Percentiles rank a stretch among this genome's conserved stretches.
phyloP scores from a whole-genome alignment of 345 rosid genomes.

The Erodium maritimum region DNA sequence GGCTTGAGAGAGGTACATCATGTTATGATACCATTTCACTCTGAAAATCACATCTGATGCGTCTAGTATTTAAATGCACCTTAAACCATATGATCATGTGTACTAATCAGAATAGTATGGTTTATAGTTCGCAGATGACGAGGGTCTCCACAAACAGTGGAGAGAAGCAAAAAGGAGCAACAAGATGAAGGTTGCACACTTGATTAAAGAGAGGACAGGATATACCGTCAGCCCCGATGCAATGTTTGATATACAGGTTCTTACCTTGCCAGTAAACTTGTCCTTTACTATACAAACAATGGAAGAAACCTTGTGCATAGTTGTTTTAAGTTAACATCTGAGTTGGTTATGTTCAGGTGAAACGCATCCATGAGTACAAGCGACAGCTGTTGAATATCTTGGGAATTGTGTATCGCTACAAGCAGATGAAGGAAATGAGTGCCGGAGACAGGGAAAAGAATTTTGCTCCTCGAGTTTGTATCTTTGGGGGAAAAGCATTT shows the following conservation, averaged over 20 bases:
- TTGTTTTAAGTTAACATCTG: neutral
- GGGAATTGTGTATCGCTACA: slow-evolving; percentile 62
- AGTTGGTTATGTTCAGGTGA: slow-evolving; percentile 32
- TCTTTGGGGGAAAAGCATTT: slow-evolving; percentile 78
- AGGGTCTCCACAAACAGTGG: slow-evolving; percentile 61
- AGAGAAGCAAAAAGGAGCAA: slow-evolving; percentile 56
- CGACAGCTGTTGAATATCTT: slow-evolving; percentile 59
- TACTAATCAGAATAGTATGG: slow-evolving; percentile 12
- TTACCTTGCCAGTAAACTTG: slow-evolving; percentile 8
- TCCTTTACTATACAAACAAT: neutral
- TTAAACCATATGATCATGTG: neutral
- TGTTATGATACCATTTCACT: neutral
- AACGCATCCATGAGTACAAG: slow-evolving; percentile 76
- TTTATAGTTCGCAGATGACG: slow-evolving; percentile 56
- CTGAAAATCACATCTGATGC: neutral
- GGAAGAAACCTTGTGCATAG: no score
- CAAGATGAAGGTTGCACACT: slow-evolving; percentile 56
- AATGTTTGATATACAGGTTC: slow-evolving; percentile 81
- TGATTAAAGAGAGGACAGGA: slow-evolving; percentile 61
- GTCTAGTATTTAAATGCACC: neutral
- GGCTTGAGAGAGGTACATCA: slow-evolving; percentile 21
- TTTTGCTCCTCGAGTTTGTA: slow-evolving; percentile 61
- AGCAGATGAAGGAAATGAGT: slow-evolving; percentile 71
- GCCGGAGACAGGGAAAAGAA: slow-evolving; percentile 33
- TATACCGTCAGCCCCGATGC: slow-evolving; percentile 64